Evolutionary conservation across 495 filamentous ascomycete genomes (phyloP), one percentile per base, ranked within the genome.

Genomic region (Extremus antarcticus): DNA sequence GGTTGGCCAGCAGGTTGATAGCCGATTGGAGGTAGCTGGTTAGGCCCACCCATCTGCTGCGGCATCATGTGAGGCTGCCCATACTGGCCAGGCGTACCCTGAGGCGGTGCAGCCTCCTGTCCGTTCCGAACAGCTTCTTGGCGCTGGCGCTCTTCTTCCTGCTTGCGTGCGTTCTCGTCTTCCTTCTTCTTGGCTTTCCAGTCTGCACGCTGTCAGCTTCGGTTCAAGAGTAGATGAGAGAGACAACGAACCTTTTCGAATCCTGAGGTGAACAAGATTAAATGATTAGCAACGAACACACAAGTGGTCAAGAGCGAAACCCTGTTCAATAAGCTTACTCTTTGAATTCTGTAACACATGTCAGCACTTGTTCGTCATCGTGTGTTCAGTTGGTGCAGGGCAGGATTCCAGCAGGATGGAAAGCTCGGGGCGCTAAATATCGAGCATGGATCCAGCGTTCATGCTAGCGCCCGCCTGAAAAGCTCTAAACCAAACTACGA

Each of bases 181-280:
- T 98, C 92, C 86, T 98, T 97, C 81, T 97, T 98, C 57, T 90
- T 88, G 17, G 87, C 86, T 71, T 45, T 45, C 41, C 41, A 45
- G 8, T 21, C 19, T 17, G 19, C 41, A 7, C 8, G 7, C 4
- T 8, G 41, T 45, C 41, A 45, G 41, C 41, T 4, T 17, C 17
- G n/a, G 17, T n/a, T 21, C 41, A 45, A 7, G 4, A 35, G 29
- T 7, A 13, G 29, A 13, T 35, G 13, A 35, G 13, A 13, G 29
- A 13, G 13, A 35, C 7, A 4, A 35, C 29, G 7, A 35, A 35
- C 29, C 29, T n/a, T 45, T 45, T 45, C 41, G 41, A 3, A 45
- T 45, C 19, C 41, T 45, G 41, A 8, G 7, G 7, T 13, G 29
- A 45, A 21, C 4, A 17, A 21, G 41, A n/a, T 7, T 9, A 3